phyloP scores from a whole-genome alignment of 2,329 filamentous ascomycete species.

The Aspergillus transmontanensis region DNA sequence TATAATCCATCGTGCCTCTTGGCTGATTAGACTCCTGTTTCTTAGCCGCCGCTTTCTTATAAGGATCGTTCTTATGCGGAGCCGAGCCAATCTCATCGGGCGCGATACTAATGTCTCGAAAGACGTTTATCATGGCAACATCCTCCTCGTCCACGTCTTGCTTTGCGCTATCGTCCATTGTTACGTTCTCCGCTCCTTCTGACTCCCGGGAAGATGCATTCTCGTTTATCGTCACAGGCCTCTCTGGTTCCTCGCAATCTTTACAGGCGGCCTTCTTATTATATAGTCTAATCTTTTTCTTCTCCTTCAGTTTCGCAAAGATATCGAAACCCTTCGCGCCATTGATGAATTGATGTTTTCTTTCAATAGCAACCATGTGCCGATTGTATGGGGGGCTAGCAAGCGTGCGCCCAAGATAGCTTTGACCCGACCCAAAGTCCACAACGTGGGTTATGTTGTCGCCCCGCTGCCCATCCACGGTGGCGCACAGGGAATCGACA shows the following conservation, averaged over 20 bases:
- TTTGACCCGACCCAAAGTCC: constrained; percentile 95
- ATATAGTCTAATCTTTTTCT: constrained; percentile 71
- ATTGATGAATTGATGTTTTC: constrained; percentile 79
- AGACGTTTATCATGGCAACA: constrained; percentile 32
- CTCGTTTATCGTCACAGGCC: constrained; percentile 3
- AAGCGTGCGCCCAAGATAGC: constrained; percentile 87
- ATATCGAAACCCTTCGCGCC: constrained; percentile 84
- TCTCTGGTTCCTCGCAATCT: constrained; percentile 22
- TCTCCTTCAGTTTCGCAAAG: constrained; percentile 73
- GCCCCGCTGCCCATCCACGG: constrained; percentile 53
- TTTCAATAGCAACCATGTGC: constrained; percentile 88
- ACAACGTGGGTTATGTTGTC: constrained; percentile 77
- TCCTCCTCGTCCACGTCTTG: constrained; percentile 26
- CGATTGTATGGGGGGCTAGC: constrained; percentile 84
- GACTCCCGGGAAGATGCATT: background rate
- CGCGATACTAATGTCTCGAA: constrained; percentile 37
- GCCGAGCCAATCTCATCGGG: constrained; percentile 30
- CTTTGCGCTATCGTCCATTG: constrained; percentile 11
- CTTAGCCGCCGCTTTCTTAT: constrained; percentile 12
- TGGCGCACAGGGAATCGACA: constrained; percentile 66
- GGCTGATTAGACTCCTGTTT: constrained; percentile 20
- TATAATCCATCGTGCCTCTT: constrained; percentile 44
- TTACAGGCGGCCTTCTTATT: constrained; percentile 69
- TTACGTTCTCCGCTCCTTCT: constrained; percentile 2
- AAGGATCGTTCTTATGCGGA: constrained; percentile 15